These are phyloP conservation scores for Pythium periplocum DNA, from an alignment of 352 stramenopile species.

Conservation along the genomic window DNA sequence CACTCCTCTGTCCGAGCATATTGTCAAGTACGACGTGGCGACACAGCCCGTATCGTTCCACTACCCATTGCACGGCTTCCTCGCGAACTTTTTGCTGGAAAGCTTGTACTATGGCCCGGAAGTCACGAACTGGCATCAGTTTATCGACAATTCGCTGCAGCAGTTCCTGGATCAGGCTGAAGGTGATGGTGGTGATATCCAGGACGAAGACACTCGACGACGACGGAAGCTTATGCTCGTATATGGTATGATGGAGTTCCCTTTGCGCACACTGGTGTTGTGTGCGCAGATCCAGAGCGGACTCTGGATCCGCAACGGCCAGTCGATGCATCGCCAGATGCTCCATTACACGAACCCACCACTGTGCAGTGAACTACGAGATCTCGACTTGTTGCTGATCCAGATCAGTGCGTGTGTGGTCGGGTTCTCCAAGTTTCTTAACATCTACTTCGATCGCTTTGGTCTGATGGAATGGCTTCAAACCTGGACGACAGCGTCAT, in stretches of 20 bases:
- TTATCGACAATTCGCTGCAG: constrained; percentile 46
- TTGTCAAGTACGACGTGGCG: constrained; percentile 75
- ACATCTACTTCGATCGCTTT: constrained; percentile 79
- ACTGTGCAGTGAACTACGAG: constrained; percentile 63
- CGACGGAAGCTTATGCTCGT: constrained; percentile 52
- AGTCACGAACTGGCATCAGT: constrained; percentile 39
- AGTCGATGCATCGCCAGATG: constrained; percentile 79
- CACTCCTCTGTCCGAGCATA: constrained; percentile 29
- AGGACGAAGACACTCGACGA: constrained; percentile 27
- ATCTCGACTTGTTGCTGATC: constrained; percentile 72
- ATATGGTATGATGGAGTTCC: constrained; percentile 74
- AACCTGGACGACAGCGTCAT: constrained; percentile 28
- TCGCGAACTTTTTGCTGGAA: constrained; percentile 80
- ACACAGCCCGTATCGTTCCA: constrained; percentile 85
- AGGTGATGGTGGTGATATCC: constrained; percentile 12
- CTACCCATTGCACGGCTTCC: constrained; percentile 82
- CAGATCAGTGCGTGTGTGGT: constrained; percentile 58
- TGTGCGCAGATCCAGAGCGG: constrained; percentile 74
- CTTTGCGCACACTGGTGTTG: constrained; percentile 66
- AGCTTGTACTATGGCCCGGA: constrained; percentile 52
- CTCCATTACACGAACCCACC: constrained; percentile 74
- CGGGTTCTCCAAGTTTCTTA: constrained; percentile 66
- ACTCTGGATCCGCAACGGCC: constrained; percentile 82
- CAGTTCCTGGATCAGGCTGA: constrained; percentile 5
- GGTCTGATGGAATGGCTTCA: constrained; percentile 71